Percentiles rank a stretch among this genome's conserved stretches.
Evolutionary conservation across 1,139 yeast species (phyloP).

Genomic region (Blastobotrys persicus): DNA sequence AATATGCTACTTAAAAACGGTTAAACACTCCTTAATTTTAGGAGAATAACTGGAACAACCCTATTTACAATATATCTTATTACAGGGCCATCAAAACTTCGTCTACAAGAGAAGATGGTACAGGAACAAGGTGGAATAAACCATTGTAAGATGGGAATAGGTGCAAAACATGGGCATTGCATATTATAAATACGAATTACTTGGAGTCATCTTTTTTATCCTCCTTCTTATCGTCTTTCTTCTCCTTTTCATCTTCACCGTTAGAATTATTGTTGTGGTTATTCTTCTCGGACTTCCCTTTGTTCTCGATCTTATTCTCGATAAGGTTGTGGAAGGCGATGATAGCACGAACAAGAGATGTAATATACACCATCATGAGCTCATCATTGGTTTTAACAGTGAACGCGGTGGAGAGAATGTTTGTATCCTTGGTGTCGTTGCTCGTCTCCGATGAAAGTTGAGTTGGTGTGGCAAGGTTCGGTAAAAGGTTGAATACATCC

Average conservation of each 20-base stretch:
- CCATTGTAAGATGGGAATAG: no score
- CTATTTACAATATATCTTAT: no score
- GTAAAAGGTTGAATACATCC: conserved; percentile 89
- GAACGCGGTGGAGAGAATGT: conserved; percentile 65
- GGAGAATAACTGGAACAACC: no score
- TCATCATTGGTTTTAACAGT: conserved; percentile 94
- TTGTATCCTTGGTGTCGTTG: conserved; percentile 20
- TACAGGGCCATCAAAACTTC: no score
- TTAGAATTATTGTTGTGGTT: conserved; percentile 12
- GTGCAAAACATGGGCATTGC: conserved; percentile 3
- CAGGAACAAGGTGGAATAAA: no score
- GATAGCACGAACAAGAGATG: conserved; percentile 88
- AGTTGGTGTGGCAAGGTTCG: conserved; percentile 59
- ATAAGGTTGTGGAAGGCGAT: conserved; percentile 96
- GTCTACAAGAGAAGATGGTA: no score
- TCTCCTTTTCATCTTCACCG: conserved; percentile 16
- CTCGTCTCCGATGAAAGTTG: conserved; percentile 10
- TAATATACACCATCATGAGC: conserved; percentile 86
- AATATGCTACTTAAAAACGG: no score
- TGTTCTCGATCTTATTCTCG: conserved; percentile 87
- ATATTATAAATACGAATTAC: conserved; percentile 3
- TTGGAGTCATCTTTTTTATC: conserved; percentile 14
- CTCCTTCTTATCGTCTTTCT: conserved; percentile 11
- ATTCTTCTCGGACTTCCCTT: conserved; percentile 21
- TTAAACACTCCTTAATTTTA: no score